phyloP scores from a whole-genome alignment of 257 asterid species.

The Mentha longifolia region DNA sequence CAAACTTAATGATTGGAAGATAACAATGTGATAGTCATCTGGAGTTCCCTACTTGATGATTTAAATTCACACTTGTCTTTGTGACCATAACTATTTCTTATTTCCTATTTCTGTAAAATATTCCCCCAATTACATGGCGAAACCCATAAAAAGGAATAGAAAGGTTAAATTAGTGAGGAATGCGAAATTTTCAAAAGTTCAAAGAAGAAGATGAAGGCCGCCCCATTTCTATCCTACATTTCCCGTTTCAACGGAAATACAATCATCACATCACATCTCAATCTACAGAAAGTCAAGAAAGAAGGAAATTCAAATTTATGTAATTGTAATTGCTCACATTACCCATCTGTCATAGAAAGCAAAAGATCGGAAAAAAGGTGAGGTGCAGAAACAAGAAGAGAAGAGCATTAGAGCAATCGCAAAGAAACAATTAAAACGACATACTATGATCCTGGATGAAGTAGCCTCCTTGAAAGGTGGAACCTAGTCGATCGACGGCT shows the following conservation, averaged over 20 bases:
- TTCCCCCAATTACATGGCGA: neutral
- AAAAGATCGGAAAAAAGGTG: constrained; percentile 5
- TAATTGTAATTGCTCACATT: neutral
- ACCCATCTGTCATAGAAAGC: neutral
- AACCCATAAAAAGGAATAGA: neutral
- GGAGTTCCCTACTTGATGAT: too few relatives aligned
- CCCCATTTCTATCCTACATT: constrained; percentile 23
- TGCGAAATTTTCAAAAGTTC: neutral
- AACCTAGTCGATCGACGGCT: constrained; percentile 83
- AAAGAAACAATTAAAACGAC: constrained; percentile 5
- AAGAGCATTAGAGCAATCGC: neutral
- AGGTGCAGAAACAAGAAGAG: constrained; percentile 1
- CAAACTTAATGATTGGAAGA: too few relatives aligned
- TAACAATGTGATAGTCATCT: too few relatives aligned
- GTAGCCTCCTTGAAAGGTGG: constrained; percentile 64
- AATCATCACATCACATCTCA: neutral
- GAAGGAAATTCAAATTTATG: neutral
- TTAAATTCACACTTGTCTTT: too few relatives aligned
- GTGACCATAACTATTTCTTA: too few relatives aligned
- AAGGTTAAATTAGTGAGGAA: neutral
- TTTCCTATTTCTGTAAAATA: too few relatives aligned
- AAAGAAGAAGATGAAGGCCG: constrained; percentile 12
- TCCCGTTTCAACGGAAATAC: neutral
- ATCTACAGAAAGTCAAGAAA: neutral
- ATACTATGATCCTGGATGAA: constrained; percentile 66